Evolutionary conservation across 2,329 filamentous ascomycete species (phyloP).

Genomic region (Epichloe brachyelytri): DNA sequence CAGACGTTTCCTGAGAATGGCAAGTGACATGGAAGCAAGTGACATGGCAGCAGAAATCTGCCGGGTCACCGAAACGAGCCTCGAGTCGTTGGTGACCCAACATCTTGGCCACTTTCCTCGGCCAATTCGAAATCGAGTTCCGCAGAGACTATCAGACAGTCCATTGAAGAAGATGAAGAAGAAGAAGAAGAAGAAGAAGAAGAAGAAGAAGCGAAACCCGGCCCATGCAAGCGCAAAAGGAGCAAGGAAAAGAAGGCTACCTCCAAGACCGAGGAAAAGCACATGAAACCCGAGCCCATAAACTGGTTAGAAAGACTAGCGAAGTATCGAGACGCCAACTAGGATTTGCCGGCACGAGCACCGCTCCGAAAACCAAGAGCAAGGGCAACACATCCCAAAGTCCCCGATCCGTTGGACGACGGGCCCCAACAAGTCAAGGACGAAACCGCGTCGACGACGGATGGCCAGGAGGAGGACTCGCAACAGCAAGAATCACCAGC

Average conservation of each 20-base stretch:
- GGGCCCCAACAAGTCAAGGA: neutral
- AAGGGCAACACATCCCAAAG: neutral
- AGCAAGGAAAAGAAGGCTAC: neutral
- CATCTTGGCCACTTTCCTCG: neutral
- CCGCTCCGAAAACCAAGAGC: neutral
- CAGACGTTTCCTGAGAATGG: too few relatives aligned
- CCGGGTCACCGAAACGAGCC: neutral
- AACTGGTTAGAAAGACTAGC: neutral
- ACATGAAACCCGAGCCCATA: neutral
- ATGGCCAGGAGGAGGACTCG: neutral
- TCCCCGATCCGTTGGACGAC: conserved; percentile 2
- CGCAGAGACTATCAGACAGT: neutral
- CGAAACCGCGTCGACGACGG: neutral
- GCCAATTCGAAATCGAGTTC: neutral
- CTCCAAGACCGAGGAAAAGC: neutral
- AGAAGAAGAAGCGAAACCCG: neutral
- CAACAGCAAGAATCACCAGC: neutral
- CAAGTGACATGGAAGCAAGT: neutral
- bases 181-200: neutral
- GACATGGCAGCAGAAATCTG: neutral
- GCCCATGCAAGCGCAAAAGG: neutral
- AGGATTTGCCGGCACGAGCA: neutral
- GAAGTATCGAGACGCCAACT: neutral
- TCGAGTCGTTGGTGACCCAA: neutral
- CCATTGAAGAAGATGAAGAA: neutral